Evolutionary conservation across 352 stramenopile species (phyloP), one percentile per base, ranked within the genome.

Genomic region (Pythium chondricola): DNA sequence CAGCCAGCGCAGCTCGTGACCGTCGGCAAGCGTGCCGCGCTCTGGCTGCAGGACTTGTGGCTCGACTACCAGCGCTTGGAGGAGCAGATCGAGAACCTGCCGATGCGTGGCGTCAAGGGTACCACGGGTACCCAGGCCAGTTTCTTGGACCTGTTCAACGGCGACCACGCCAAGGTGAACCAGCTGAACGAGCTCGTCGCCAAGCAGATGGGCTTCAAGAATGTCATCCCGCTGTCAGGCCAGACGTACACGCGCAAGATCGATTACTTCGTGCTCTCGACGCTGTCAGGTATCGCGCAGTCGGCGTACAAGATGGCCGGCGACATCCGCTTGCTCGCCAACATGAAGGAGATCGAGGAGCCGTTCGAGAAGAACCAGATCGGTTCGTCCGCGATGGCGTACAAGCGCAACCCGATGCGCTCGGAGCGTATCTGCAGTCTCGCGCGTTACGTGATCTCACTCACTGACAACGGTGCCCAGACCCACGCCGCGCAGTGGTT

Each of bases 181-280:
- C 76, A 89, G 48, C 69, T 99, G 11, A 98, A 99, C 65, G 75
- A 95, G 56, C 75, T 96, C 18, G 96, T 99, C 22, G 97, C 93
- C 35, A 73, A 97, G 52, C 83, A 98, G 59, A 98, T 99, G 93
- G 96, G 96, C 18, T 99, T 99, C 69, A 86, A 97, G 60, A 93
- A 97, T 67, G 85, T 92, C 25, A 97, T 99, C 56, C 73, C 93
- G 35, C 87, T 99, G 16, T 98, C 93, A 31, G 97, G 97, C 37
- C 97, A 99, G 77, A 99, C 97, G 18, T 99, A 99, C 80, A 98
- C 90, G 43, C 91, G 97, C 49, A 99, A 99, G 71, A 96, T 98
- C 60, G 96, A 99, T 71, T 98, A 97, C 71, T 93, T 94, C 61
- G 83, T 98, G 41, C 72, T 99, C 36, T 95, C 85, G 35, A 81